Percentiles rank a stretch among this genome's conserved stretches.
Conservation (phyloP, 1,284 basidiomycete species). For the Phellopilus nigrolimitatus region DNA sequence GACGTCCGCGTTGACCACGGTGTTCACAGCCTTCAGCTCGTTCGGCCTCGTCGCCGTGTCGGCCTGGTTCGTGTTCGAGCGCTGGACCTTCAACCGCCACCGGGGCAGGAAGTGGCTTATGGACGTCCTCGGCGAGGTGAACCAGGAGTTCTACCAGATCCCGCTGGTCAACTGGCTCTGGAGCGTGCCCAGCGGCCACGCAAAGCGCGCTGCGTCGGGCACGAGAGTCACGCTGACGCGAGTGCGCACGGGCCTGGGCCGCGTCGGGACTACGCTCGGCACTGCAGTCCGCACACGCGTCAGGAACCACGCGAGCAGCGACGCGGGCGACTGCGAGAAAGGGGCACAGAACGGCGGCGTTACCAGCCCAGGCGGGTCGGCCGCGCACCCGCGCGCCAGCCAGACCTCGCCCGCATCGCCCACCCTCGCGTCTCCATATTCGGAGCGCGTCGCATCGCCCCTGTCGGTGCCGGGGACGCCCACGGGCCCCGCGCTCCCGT, state of each 20-base stretch:
- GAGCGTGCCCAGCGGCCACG: conserved; percentile 8
- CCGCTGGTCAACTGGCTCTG: conserved; percentile 17
- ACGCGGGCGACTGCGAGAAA: neutral
- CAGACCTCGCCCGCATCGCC: conserved; percentile 10
- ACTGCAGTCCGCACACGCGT: neutral
- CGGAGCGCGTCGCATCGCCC: conserved; percentile 32
- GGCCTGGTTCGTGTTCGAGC: conserved; percentile 72
- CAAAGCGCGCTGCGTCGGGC: conserved; percentile 4
- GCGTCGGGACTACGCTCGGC: conserved; percentile 2
- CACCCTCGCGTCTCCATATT: conserved; percentile 9
- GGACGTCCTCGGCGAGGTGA: conserved; percentile 55
- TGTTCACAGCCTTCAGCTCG: conserved; percentile 68
- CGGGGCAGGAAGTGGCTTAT: conserved; percentile 71
- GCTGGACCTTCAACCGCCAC: conserved; percentile 65
- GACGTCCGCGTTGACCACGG: conserved; percentile 67
- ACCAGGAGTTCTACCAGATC: conserved; percentile 26
- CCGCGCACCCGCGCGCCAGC: conserved; percentile 25
- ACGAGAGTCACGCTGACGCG: conserved; percentile 6
- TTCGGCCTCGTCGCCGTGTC: conserved; percentile 73
- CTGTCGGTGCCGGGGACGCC: too few species aligned
- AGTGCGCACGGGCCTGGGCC: neutral
- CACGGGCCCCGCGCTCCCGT: conserved; percentile 27
- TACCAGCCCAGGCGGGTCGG: neutral
- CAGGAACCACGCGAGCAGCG: neutral
- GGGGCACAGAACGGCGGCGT: neutral